These are phyloP conservation scores for Ananas comosus DNA, from an alignment of 176 grass and related monocot genomes.

Conservation along the genomic window DNA sequence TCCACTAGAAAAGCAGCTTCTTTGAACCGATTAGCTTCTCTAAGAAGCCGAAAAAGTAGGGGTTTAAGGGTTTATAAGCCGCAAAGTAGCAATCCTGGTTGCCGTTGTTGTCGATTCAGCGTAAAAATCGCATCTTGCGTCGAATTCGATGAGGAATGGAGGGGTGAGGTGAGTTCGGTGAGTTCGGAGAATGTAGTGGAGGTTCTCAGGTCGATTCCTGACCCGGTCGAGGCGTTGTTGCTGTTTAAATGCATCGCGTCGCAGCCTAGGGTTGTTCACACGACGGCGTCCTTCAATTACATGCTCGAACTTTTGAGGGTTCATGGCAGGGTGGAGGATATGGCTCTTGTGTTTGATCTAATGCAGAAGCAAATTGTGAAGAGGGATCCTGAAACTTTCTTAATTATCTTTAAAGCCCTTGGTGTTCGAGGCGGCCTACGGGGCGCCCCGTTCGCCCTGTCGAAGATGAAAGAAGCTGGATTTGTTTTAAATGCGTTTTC, in stretches of 20 bases:
- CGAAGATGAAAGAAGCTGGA: slow-evolving; percentile 47
- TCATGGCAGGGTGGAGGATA: slow-evolving; percentile 49
- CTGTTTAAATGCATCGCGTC: slow-evolving; percentile 45
- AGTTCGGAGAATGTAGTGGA: slow-evolving; percentile 40
- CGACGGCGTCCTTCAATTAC: slow-evolving; percentile 84
- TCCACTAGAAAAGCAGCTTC: too few relatives aligned
- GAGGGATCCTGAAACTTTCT: slow-evolving; percentile 51
- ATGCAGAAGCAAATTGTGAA: slow-evolving; percentile 85
- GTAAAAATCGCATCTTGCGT: background rate
- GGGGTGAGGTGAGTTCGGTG: slow-evolving; percentile 11
- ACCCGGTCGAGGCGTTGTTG: slow-evolving; percentile 40
- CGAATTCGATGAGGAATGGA: slow-evolving; percentile 1
- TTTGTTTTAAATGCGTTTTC: slow-evolving; percentile 60
- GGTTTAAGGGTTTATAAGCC: slow-evolving; percentile 10
- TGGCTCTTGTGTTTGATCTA: slow-evolving; percentile 80
- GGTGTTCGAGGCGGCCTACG: slow-evolving; percentile 49
- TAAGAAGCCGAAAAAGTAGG: slow-evolving; percentile 21
- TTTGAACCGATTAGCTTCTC: slow-evolving; percentile 2
- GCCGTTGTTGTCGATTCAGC: slow-evolving; percentile 8
- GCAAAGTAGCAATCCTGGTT: slow-evolving; percentile 6
- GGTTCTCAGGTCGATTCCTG: slow-evolving; percentile 38
- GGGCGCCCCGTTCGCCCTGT: slow-evolving; percentile 48
- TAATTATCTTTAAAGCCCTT: slow-evolving; percentile 49
- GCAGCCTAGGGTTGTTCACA: slow-evolving; percentile 42
- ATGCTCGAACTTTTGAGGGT: slow-evolving; percentile 78